Evolutionary conservation across 148 eudicot genomes (phyloP), one percentile per base, ranked within the genome.

Genomic region (Rhododendron kiyosumense): DNA sequence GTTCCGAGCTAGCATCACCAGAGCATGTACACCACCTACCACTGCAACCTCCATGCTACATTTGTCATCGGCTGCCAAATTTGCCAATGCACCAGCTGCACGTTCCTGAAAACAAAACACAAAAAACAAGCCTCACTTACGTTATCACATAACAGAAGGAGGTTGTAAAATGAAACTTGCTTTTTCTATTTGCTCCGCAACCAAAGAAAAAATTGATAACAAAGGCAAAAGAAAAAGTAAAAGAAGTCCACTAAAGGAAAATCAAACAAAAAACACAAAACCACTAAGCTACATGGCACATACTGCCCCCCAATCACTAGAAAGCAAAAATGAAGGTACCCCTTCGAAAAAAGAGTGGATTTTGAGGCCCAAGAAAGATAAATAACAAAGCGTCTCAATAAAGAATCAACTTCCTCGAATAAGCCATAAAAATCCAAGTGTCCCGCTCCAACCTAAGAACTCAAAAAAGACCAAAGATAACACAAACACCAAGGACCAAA

Each of bases 81-180:
- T 97, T 73, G 98, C 99, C 78, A 97, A 86, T n/a, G 99, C 98
- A 79, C 99, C 99, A 89, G 98, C 99, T 15, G 98, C 99, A 74
- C 98, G 98, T 89, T 97, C 99, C 99, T 97, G 92, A 48, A 90
- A 91, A 84, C 28, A 69, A 76, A 57, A 57, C 7, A 59, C 8
- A 46, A 54, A 89, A 61, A 26, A 79, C 20, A 81, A 84, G 81
- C 49, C 76, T 24, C 36, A 49, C 36, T 43, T 46, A 59, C 14
- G 43, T 88, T 9, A 79, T 34, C 45, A 59, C 82, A 63, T 41
- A 54, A 41, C n/a, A 14, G 43, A 46, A 81, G 51, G 67, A n/a
- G 57, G 18, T 86, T 69, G 65, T 24, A 34, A 22, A 73, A n/a
- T 59, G 30, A 71, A 67, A 13, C 32, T 67, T 11, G 18, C 22